Evolutionary conservation across 2,329 filamentous ascomycete genomes (phyloP), one percentile per base, ranked within the genome.

Genomic region (Erysiphe neolycopersici): DNA sequence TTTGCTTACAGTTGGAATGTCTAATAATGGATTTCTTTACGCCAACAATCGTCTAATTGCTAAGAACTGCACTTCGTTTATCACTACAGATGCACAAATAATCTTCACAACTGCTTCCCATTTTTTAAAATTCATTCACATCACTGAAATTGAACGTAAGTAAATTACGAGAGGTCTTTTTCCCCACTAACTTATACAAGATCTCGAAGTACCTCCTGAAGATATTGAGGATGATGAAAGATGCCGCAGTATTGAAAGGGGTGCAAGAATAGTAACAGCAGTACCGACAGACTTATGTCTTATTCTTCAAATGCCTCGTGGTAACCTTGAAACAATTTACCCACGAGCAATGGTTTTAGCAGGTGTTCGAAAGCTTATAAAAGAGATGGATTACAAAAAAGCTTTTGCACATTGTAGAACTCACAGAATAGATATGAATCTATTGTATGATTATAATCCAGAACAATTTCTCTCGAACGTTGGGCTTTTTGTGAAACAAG

Each of bases 381-480:
- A 84, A 44, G 65, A 70, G 30, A 80, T 79, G 57, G 73, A 89
- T 52, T 98, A 94, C 55, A 72, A 69, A 41, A 73, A 71, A 43
- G 89, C 89, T 0, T 98, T 94, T 56, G 64, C 79, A 18, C 77
- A 83, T 48, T 95, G 89, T 57, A 75, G 89, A 42, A 87, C 76
- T 18, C 91, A 98, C 57, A 73, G 91, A 51, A 89, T 98, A 0
- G 89, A 98, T 55, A 85, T 95, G 79, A 98, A 98, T 55, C 87
- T 98, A 47, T 64, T 98, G 2, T 87, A 92, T 54, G 89, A 98
- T 55, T 82, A 95, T 60, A 74, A 75, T n/a, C 83, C 87, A 0
- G 67, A 75, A 33, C 80, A 91, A 51, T 94, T 98, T 56, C 67
- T 94, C 57, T 63, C 68, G 4, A 80, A 76, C 49, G 70, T 93